These are phyloP conservation scores for Coleophoma eucalyptorum DNA, from an alignment of 2,329 filamentous ascomycete species.

Conservation along the genomic window DNA sequence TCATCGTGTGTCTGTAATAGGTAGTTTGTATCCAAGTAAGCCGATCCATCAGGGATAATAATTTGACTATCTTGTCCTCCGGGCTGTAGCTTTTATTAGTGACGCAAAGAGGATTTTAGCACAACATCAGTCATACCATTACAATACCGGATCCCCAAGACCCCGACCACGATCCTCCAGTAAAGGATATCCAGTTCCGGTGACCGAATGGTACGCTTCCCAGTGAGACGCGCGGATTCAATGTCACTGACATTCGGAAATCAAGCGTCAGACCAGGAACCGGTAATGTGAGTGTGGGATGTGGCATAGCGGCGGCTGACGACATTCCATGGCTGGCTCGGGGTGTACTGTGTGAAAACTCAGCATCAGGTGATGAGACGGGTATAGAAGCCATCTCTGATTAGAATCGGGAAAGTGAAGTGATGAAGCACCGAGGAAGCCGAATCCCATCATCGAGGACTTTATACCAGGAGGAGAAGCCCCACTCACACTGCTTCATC, in stretches of 20 bases:
- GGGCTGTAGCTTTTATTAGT: slow-evolving; percentile 15
- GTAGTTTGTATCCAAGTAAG: slow-evolving; percentile 42
- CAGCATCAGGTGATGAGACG: neutral
- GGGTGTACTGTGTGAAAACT: slow-evolving; percentile 10
- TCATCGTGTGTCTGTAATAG: slow-evolving; percentile 44
- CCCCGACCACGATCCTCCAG: slow-evolving; percentile 42
- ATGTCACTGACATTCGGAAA: slow-evolving; percentile 44
- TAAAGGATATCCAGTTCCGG: slow-evolving; percentile 46
- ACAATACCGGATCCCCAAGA: slow-evolving; percentile 45
- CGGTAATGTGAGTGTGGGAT: slow-evolving; percentile 38
- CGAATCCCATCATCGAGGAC: no score
- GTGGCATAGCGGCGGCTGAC: slow-evolving; percentile 16
- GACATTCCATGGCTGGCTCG: slow-evolving; percentile 6
- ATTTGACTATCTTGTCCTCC: slow-evolving; percentile 33
- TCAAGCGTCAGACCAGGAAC: slow-evolving; percentile 44
- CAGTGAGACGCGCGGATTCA: slow-evolving; percentile 39
- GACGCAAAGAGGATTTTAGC: neutral
- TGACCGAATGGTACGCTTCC: slow-evolving; percentile 36
- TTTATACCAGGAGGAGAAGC: no score
- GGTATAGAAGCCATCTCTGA: neutral
- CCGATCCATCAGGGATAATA: slow-evolving; percentile 24
- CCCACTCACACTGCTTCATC: no score
- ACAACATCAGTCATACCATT: slow-evolving; percentile 20
- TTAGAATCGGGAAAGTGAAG: neutral
- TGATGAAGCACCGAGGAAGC: no score